Conservation (phyloP, 2,329 filamentous ascomycete genomes). For the Phyllosticta citriasiana region DNA sequence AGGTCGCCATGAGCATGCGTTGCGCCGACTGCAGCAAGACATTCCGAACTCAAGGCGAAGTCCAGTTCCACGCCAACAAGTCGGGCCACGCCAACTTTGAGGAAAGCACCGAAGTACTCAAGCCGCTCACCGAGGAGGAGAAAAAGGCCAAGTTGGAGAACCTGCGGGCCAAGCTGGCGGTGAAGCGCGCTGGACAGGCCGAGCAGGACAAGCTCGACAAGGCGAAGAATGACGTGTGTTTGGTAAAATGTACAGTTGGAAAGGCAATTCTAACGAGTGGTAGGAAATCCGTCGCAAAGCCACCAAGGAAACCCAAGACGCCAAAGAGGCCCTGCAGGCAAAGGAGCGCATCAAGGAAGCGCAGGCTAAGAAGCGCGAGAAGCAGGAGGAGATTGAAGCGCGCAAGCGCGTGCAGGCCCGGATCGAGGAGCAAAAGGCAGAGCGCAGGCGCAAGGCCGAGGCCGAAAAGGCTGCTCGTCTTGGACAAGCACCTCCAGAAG, state of each 20-base stretch:
- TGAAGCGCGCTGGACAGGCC: slow-evolving; percentile 60
- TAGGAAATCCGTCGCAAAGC: slow-evolving; percentile 69
- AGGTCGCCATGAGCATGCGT: slow-evolving; percentile 67
- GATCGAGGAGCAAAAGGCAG: slow-evolving; percentile 90
- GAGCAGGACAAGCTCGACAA: slow-evolving; percentile 69
- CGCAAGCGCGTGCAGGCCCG: slow-evolving; percentile 85
- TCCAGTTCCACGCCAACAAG: slow-evolving; percentile 84
- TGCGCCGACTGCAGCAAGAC: slow-evolving; percentile 95
- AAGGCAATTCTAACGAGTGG: background rate
- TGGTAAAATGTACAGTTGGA: background rate
- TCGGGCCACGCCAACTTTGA: slow-evolving; percentile 59
- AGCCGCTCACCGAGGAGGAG: slow-evolving; percentile 82
- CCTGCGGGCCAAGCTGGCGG: slow-evolving; percentile 59
- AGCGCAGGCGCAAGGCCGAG: slow-evolving; percentile 75
- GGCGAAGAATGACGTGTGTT: slow-evolving; percentile 69
- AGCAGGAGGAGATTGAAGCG: slow-evolving; percentile 71
- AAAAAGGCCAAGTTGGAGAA: slow-evolving; percentile 72
- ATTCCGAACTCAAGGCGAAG: slow-evolving; percentile 71
- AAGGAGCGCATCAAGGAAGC: slow-evolving; percentile 92
- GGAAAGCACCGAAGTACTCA: slow-evolving; percentile 87
- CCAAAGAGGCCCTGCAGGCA: slow-evolving; percentile 77
- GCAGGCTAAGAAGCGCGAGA: slow-evolving; percentile 76
- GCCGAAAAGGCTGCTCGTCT: slow-evolving; percentile 77
- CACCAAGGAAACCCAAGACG: slow-evolving; percentile 78
- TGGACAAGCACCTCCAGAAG: slow-evolving; percentile 49